Percentiles rank a stretch among this genome's conserved stretches.
phyloP scores from a whole-genome alignment of 352 stramenopile genomes.

The Thraustotheca clavata region DNA sequence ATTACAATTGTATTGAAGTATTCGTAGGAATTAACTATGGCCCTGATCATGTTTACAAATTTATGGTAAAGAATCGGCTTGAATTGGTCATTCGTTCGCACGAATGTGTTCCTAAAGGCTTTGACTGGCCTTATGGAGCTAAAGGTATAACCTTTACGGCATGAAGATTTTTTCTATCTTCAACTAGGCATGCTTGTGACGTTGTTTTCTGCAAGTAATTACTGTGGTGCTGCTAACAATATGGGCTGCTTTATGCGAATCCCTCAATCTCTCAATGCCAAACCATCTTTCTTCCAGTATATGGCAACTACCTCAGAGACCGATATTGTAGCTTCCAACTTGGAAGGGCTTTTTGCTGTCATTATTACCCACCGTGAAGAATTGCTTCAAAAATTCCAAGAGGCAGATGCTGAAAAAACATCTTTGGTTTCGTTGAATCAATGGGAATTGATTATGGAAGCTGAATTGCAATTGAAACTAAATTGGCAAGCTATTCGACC shows the following conservation, averaged over 20 bases:
- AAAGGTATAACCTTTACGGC: conserved; percentile 29
- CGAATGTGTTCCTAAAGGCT: conserved; percentile 73
- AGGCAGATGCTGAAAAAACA: conserved; percentile 34
- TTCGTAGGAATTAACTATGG: conserved; percentile 52
- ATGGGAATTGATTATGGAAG: conserved; percentile 66
- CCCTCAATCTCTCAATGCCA: conserved; percentile 46
- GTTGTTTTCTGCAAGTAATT: conserved; percentile 82
- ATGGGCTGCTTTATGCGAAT: conserved; percentile 81
- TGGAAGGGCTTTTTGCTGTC: conserved; percentile 79
- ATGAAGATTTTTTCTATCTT: neutral
- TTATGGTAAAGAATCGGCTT: conserved; percentile 79
- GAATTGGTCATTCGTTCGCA: conserved; percentile 76
- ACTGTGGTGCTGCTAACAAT: conserved; percentile 80
- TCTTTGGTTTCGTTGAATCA: conserved; percentile 36
- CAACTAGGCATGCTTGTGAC: conserved; percentile 62
- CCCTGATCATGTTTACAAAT: conserved; percentile 72
- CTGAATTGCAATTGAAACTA: conserved; percentile 67
- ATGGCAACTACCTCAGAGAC: conserved; percentile 74
- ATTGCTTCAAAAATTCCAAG: conserved; percentile 51
- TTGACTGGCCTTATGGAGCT: conserved; percentile 69
- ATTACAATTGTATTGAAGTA: neutral
- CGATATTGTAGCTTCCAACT: conserved; percentile 71
- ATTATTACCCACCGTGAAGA: conserved; percentile 67
- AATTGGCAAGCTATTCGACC: conserved; percentile 72
- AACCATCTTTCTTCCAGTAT: conserved; percentile 82